Evolutionary conservation across 306 rosid genomes (phyloP).

Genomic region (Cotoneaster glaucophyllus): DNA sequence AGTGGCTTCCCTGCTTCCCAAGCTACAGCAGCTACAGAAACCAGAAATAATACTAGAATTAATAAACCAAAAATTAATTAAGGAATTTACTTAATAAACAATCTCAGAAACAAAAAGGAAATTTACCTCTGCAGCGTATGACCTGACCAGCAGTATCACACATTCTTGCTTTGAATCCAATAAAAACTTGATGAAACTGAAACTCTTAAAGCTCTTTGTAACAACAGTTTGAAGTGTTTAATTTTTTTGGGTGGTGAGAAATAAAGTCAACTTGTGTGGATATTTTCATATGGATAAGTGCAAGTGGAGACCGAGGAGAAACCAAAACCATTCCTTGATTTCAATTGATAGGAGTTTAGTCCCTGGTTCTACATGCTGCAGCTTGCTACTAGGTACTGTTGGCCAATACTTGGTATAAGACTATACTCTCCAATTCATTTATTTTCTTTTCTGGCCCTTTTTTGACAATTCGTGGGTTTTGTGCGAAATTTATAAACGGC

Average conservation of each 20-base stretch:
- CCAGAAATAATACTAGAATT: not conserved
- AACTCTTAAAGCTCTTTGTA: not conserved
- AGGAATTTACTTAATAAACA: not conserved
- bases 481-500: no score
- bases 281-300: not conserved
- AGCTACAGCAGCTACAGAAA: slow-evolving; percentile 25
- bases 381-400: not conserved
- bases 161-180: slow-evolving; percentile 2
- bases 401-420: not conserved
- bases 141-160: slow-evolving; percentile 22
- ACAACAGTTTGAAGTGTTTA: not conserved
- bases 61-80: not conserved
- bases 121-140: slow-evolving; percentile 28
- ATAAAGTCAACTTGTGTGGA: not conserved
- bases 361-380: not conserved
- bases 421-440: no score
- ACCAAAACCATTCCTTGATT: not conserved
- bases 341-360: no score
- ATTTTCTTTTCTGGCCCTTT: no score
- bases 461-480: no score
- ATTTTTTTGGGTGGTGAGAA: not conserved
- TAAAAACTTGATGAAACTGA: not conserved
- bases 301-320: not conserved
- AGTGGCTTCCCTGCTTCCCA: slow-evolving; percentile 38
- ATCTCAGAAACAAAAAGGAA: not conserved